phyloP scores from a whole-genome alignment of 2,329 filamentous ascomycete species.

The Penicillium brasilianum region DNA sequence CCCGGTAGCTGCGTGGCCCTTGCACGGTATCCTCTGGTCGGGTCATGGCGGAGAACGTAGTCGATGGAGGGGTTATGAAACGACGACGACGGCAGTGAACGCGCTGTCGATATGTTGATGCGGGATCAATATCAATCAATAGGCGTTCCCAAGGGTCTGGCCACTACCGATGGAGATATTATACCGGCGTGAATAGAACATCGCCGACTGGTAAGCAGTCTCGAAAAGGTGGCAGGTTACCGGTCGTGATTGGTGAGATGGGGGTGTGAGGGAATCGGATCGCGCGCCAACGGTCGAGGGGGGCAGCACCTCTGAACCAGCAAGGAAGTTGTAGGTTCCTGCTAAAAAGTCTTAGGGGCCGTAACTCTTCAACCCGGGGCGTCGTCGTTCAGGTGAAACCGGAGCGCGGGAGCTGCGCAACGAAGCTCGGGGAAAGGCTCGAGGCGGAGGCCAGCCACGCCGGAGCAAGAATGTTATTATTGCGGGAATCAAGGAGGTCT shows the following conservation, averaged over 20 bases:
- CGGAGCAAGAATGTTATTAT: slow-evolving; percentile 12
- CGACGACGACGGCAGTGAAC: slow-evolving; percentile 5
- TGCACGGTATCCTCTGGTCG: slow-evolving; percentile 46
- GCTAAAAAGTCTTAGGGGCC: not conserved
- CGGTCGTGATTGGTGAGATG: slow-evolving; percentile 1
- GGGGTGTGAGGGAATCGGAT: not conserved
- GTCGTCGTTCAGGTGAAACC: slow-evolving; percentile 11
- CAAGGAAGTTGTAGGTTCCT: not conserved
- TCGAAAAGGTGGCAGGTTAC: slow-evolving; percentile 10
- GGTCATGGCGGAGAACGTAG: slow-evolving; percentile 43
- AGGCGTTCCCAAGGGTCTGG: not conserved
- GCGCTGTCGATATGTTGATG: slow-evolving; percentile 1
- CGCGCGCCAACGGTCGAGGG: not conserved
- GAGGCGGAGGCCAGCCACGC: slow-evolving; percentile 9
- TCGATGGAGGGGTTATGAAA: slow-evolving; percentile 11
- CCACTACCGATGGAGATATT: slow-evolving; percentile 17
- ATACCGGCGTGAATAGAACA: slow-evolving; percentile 19
- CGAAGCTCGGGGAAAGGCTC: slow-evolving; percentile 11
- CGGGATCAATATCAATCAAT: not conserved
- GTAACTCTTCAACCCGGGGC: slow-evolving; percentile 8
- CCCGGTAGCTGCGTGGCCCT: slow-evolving; percentile 39
- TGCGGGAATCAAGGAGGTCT: slow-evolving; percentile 7
- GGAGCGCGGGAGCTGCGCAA: slow-evolving; percentile 15
- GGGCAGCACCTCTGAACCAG: not conserved
- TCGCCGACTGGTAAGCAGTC: slow-evolving; percentile 16